Evolutionary conservation across 2,329 filamentous ascomycete species (phyloP), one percentile per base, ranked within the genome.

Genomic region (Fulvia fulva): DNA sequence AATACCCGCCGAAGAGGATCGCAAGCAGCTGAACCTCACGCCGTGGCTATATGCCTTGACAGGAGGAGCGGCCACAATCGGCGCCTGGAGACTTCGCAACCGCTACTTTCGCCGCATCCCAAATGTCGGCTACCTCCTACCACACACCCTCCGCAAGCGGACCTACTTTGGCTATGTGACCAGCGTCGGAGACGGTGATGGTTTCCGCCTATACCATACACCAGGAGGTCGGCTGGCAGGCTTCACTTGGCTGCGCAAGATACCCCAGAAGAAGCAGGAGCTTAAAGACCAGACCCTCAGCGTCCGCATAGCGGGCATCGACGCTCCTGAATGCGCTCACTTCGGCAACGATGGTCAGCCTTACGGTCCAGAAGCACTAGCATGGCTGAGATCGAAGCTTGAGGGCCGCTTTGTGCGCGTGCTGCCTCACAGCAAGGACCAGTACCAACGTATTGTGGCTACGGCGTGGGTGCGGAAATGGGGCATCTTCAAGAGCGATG

Each of bases 141-240:
- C 90, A 1, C 78, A 80, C 11, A 88, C 87, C 70, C 93, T 93
- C 71, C 85, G 89, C 47, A 86, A 80, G 60, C 83, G 89, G 66
- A 92, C 85, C 65, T 71, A 99, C 44, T 88, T 93, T 67, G 94
- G 94, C 14, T 83, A 83, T 61, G 94, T 97, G 44, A 97, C 93
- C 12, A 91, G 89, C 66, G 94, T 99, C 23, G 94, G 95, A 44
- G 94, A 99, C 80, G 95, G 91, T 3, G 94, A 99, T 75, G 93
- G 93, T 71, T 97, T 99, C 73, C 88, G 94, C 66, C 74, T 99
- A 50, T 99, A 88, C 73, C 94, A 99, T 74, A 97, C 91, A 0
- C 94, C 94, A 0, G 93, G 93, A n/a, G 94, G 94, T 11, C 82
- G 86, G 64, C 74, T 92, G 53, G 82, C 88, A 11, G 94, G 94